A percentile compares a stretch with the other conserved stretches of the same genome.
These are phyloP conservation scores for Diaporthe ilicicola DNA, from an alignment of 2,329 filamentous ascomycete species.

Conservation along the genomic window DNA sequence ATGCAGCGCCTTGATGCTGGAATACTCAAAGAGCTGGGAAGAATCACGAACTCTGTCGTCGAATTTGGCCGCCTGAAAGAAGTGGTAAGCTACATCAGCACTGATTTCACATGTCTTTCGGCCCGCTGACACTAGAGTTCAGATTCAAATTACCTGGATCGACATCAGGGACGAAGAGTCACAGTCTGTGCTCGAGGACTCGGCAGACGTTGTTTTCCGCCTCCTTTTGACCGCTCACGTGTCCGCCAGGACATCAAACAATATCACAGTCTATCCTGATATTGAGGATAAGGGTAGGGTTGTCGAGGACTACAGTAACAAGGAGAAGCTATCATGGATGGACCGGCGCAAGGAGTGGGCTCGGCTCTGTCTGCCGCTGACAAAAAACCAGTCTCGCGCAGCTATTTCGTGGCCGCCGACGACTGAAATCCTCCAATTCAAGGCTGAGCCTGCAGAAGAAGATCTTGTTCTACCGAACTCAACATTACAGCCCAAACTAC, in stretches of 20 bases:
- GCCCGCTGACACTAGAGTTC: slow-evolving; percentile 24
- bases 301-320: slow-evolving; percentile 40
- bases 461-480: slow-evolving; percentile 25
- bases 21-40: slow-evolving; percentile 47
- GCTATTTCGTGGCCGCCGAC: slow-evolving; percentile 4
- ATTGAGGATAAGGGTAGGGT: slow-evolving; percentile 39
- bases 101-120: neutral
- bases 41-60: slow-evolving; percentile 49
- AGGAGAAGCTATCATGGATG: slow-evolving; percentile 48
- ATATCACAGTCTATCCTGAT: slow-evolving; percentile 35
- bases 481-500: neutral
- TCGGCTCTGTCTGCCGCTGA: slow-evolving; percentile 36
- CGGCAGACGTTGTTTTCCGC: slow-evolving; percentile 55
- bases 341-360: slow-evolving; percentile 46
- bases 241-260: slow-evolving; percentile 35
- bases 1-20: slow-evolving; percentile 36
- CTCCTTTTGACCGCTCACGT: slow-evolving; percentile 50
- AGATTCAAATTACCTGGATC: slow-evolving; percentile 53
- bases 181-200: slow-evolving; percentile 46
- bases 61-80: slow-evolving; percentile 43
- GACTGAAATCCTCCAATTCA: slow-evolving; percentile 23
- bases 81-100: slow-evolving; percentile 30
- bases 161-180: slow-evolving; percentile 36
- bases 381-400: neutral
- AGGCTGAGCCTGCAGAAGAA: slow-evolving; percentile 19